phyloP scores from a whole-genome alignment of 345 rosid species.

The Stellera chamaejasme region DNA sequence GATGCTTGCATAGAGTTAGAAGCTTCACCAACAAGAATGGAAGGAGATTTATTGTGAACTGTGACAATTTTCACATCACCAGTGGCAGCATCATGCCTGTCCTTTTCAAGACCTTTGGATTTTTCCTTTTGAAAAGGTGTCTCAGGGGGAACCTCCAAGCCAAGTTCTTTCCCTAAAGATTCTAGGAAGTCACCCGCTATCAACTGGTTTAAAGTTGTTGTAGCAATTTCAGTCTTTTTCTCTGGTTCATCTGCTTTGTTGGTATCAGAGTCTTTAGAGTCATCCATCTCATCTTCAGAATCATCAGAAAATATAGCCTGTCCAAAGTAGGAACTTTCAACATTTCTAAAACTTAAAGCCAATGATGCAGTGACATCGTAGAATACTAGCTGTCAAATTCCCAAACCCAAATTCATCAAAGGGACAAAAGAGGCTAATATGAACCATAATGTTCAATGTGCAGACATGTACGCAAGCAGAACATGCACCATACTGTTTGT shows the following conservation, averaged over 20 bases:
- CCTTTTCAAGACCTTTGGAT: constrained; percentile 15
- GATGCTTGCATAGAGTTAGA: constrained; percentile 8
- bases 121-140: constrained; percentile 26
- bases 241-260: constrained; percentile 39
- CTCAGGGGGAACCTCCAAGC: constrained; percentile 88
- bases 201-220: constrained; percentile 70
- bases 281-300: constrained; percentile 68
- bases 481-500: neutral
- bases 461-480: neutral
- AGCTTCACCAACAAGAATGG: constrained; percentile 4
- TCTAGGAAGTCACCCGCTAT: constrained; percentile 93
- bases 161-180: constrained; percentile 92
- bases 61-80: constrained; percentile 15
- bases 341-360: neutral
- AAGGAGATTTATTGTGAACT: constrained; percentile 13
- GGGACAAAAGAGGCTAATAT: too few relatives aligned
- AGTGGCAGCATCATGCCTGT: constrained; percentile 14
- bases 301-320: constrained; percentile 96
- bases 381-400: too few relatives aligned
- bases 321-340: neutral
- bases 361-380: too few relatives aligned
- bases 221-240: constrained; percentile 69
- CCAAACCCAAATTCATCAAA: neutral
- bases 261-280: constrained; percentile 6
- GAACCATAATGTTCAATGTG: too few relatives aligned